Evolutionary conservation across 2,329 filamentous ascomycete genomes (phyloP), one percentile per base, ranked within the genome.

Genomic region (Penicillium freii): DNA sequence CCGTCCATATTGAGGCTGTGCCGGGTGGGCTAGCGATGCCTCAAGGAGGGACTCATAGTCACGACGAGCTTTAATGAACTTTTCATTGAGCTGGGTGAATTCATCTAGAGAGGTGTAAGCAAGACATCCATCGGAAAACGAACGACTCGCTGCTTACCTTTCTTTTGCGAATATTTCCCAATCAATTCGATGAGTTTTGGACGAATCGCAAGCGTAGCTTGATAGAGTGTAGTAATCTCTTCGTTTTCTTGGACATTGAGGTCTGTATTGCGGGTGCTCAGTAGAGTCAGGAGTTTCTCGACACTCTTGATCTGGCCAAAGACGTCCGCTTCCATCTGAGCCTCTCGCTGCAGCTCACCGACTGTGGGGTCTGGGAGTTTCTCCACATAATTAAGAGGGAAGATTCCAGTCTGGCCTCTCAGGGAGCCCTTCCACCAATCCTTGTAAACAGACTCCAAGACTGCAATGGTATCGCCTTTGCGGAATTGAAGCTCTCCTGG

Each of bases 351-450:
- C 65, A 99, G 77, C 80, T 99, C 94, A 66, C 97, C 93, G 19
- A 88, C 87, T 0, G 94, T 97, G 5, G 94, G 94, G 70, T 99
- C 94, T 54, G 92, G 87, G 62, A 99, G 81, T 76, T 99, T 99
- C 78, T 99, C 94, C 17, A 99, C 94, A 71, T 99, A 99, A 78
- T 99, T 99, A 63, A 99, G 83, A 7, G 94, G 94, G 76, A 99
- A 99, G 63, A 99, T 99, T 66, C 94, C 94, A 7, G 92, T 97
- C 75, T 97, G 91, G 21, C 94, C 94, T 71, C 92, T 87, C 58
- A 99, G 80, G 42, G 92, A 96, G 1, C 94, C 94, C 67, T 96
- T 93, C 94, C 94, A 99, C 94, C 94, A 99, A 75, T 99, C 94
- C 76, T 97, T 99, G 79, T 95, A 99, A 1, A 97, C 94, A 1